Conservation (phyloP, 129 eudicot genomes). For the Scalesia atractyloides region DNA sequence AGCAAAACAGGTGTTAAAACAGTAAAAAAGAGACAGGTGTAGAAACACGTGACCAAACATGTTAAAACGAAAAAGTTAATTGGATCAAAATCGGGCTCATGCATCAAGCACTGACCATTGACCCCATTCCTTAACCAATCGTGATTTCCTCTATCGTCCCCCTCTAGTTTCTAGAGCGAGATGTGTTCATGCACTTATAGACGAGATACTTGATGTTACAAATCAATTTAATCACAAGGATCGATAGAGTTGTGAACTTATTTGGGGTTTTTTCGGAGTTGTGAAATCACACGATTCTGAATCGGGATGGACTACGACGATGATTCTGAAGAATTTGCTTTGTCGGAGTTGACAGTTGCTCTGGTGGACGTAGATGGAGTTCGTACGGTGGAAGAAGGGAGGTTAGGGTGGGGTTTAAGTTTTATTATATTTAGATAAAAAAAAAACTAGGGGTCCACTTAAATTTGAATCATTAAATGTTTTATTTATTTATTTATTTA, state of each 20-base stretch:
- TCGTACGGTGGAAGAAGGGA: neutral
- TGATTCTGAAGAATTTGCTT: conserved; percentile 56
- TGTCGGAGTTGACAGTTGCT: conserved; percentile 35
- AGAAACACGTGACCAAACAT: no score
- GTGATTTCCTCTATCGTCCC: no score
- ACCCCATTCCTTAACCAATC: neutral
- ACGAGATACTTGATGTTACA: conserved; percentile 1
- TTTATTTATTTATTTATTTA: no score
- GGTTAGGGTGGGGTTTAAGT: no score
- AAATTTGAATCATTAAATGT: no score
- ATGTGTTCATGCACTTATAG: neutral
- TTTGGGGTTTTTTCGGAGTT: conserved; percentile 50
- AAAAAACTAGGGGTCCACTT: no score
- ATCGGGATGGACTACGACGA: conserved; percentile 55
- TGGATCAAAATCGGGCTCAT: no score
- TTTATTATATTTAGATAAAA: no score
- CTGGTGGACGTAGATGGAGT: conserved; percentile 30
- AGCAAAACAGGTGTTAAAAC: no score
- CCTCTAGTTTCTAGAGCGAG: conserved; percentile 2
- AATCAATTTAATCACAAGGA: neutral
- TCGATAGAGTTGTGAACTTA: neutral
- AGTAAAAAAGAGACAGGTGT: no score
- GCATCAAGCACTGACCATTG: no score
- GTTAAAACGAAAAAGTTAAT: no score
- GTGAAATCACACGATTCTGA: conserved; percentile 52